Evolutionary conservation across 2,329 filamentous ascomycete genomes (phyloP).

Genomic region (Emmonsiellopsis sp.): DNA sequence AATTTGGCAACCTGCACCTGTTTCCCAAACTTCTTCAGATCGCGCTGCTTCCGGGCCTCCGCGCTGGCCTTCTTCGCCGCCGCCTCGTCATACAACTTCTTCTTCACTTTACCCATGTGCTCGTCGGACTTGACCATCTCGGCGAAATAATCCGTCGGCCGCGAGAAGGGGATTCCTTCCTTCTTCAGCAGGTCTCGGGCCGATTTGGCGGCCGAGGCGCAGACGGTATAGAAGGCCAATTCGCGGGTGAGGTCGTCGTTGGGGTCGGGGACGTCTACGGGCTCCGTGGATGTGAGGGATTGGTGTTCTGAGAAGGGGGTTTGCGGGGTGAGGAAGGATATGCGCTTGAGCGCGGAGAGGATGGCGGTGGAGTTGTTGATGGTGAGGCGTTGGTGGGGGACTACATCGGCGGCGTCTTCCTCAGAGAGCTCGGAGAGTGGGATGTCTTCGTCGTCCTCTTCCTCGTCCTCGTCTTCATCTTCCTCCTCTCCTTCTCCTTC

Average conservation of each 20-base stretch:
- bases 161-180: slow-evolving; percentile 75
- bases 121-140: slow-evolving; percentile 99
- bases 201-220: slow-evolving; percentile 64
- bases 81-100: slow-evolving; percentile 84
- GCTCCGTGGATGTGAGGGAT: slow-evolving; percentile 57
- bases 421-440: slow-evolving; percentile 77
- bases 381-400: slow-evolving; percentile 84
- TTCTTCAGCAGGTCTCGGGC: slow-evolving; percentile 67
- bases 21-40: slow-evolving; percentile 99
- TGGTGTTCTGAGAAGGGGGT: slow-evolving; percentile 79
- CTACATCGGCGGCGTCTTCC: slow-evolving; percentile 74
- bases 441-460: slow-evolving; percentile 77
- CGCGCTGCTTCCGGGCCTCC: slow-evolving; percentile 83
- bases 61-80: slow-evolving; percentile 84
- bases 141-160: slow-evolving; percentile 91
- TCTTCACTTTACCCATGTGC: slow-evolving; percentile 95
- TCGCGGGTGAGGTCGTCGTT: slow-evolving; percentile 90
- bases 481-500: slow-evolving; percentile 28
- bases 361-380: slow-evolving; percentile 96
- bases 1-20: slow-evolving; percentile 93
- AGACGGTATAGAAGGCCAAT: slow-evolving; percentile 86
- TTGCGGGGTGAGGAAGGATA: slow-evolving; percentile 44
- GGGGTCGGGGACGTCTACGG: slow-evolving; percentile 68
- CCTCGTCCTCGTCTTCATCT: slow-evolving; percentile 51
- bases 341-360: slow-evolving; percentile 64